Evolutionary conservation across 768 basidiomycete genomes (phyloP), one percentile per base, ranked within the genome.

Genomic region (Hericium erinaceus): DNA sequence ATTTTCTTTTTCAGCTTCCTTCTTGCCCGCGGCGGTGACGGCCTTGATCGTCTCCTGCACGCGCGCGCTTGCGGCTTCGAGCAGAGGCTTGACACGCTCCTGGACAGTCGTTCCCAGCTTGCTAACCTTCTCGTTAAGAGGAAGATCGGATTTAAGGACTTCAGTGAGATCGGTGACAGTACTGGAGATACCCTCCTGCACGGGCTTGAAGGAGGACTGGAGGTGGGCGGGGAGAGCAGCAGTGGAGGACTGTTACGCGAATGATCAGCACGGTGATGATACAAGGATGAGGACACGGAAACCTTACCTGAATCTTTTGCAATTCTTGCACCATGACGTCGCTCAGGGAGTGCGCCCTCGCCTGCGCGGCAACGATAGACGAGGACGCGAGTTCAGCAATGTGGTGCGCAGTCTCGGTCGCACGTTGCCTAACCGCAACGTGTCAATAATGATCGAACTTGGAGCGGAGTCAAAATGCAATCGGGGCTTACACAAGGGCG

Each of bases 261-360:
- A 4, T 4, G 56, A 58, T 52, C 13, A 58, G 54, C 22, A 33
- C 49, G 54, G 22, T 54, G 46, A 48, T 11, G n/a, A 5, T 6
- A 3, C 49, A 3, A 54, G 8, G 54, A 40, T 11, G 13, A 13
- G 10, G 5, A 18, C 37, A 22, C n/a, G 16, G 48, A 46, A 52
- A 52, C 61, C 18, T 28, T 28, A 73, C 73, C 70, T 75, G 72
- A 49, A 91, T 73, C 61, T 80, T 84, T 62, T 83, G 78, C 51
- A 92, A 76, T 62, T 90, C 85, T 26, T 65, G 52, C 52, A 89
- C 70, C 83, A 91, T 83, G 55, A 71, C 80, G 60, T 86, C 80
- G 39, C 84, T 84, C 39, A 89, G 78, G 2, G 72, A 60, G 63
- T 83, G 77, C 44, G 88, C 77, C 58, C 77, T 80, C 39, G 74